Percentiles rank a stretch among this genome's conserved stretches.
phyloP scores from a whole-genome alignment of 371 early-diverging fungal genomes.

The Rhizopus sp. region DNA sequence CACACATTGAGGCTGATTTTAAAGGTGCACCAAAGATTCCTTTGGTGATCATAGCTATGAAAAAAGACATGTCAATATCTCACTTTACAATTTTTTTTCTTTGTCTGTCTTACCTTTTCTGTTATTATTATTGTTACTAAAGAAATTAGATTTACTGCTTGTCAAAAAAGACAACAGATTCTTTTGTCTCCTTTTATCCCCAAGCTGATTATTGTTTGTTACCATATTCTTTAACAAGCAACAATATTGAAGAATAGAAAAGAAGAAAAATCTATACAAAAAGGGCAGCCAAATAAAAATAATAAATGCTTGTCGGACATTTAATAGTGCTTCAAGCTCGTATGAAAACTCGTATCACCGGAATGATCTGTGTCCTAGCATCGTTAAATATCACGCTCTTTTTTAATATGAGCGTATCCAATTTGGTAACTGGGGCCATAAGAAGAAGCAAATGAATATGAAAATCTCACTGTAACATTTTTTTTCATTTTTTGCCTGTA shows the following conservation, averaged over 20 bases:
- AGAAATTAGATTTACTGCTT: slow-evolving; percentile 17
- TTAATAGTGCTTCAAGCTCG: not conserved
- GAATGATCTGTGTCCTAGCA: not conserved
- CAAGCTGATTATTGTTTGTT: not conserved
- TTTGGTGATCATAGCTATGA: slow-evolving; percentile 15
- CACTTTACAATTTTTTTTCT: not conserved
- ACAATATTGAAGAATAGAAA: not conserved
- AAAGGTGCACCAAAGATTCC: slow-evolving; percentile 49
- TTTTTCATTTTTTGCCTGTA: too few species aligned
- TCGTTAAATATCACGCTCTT: too few species aligned
- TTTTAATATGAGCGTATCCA: too few species aligned
- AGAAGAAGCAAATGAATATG: too few species aligned
- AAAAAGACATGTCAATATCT: not conserved
- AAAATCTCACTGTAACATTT: too few species aligned
- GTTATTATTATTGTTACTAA: slow-evolving; percentile 13
- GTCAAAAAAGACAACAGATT: slow-evolving; percentile 19
- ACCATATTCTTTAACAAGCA: not conserved
- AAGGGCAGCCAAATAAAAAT: not conserved
- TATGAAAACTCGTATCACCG: not conserved
- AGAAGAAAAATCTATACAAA: slow-evolving; percentile 1
- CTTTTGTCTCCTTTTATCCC: slow-evolving; percentile 21
- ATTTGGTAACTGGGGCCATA: too few species aligned
- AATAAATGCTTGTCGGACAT: not conserved
- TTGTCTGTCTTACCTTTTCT: slow-evolving; percentile 13
- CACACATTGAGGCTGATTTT: slow-evolving; percentile 39